Evolutionary conservation across 1,284 basidiomycete species (phyloP).

Genomic region (Heterobasidion parviporum): DNA sequence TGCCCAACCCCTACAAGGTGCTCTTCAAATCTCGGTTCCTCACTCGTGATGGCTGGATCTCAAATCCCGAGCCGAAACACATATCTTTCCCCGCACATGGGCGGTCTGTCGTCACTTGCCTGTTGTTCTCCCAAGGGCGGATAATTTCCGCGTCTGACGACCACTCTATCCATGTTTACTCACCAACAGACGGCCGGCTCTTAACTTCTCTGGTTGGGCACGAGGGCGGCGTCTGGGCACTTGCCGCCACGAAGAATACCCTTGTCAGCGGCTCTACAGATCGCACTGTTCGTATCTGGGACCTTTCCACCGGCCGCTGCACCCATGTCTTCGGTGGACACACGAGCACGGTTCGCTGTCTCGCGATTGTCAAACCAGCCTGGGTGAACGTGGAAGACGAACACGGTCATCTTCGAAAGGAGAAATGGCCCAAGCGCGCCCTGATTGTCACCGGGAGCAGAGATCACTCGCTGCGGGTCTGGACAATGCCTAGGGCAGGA

Average conservation of each 20-base stretch:
- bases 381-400: constrained; percentile 64
- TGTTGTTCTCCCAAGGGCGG: constrained; percentile 87
- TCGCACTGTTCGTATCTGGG: constrained; percentile 91
- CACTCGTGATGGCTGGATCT: constrained; percentile 70
- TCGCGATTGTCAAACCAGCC: constrained; percentile 87
- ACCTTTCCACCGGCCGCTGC: constrained; percentile 70
- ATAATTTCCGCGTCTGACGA: constrained; percentile 94
- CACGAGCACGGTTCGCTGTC: constrained; percentile 86
- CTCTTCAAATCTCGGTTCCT: constrained; percentile 81
- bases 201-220: constrained; percentile 77
- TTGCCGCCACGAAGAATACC: constrained; percentile 76
- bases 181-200: constrained; percentile 71
- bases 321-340: constrained; percentile 91
- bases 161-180: constrained; percentile 89
- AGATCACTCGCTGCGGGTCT: constrained; percentile 85
- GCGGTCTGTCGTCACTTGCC: constrained; percentile 85
- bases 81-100: constrained; percentile 83
- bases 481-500: constrained; percentile 76
- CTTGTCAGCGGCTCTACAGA: constrained; percentile 93
- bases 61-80: constrained; percentile 65
- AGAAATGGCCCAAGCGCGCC: constrained; percentile 80
- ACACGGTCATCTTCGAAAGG: constrained; percentile 46
- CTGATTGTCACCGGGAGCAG: constrained; percentile 91
- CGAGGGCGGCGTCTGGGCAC: constrained; percentile 93
- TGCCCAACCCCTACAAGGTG: constrained; percentile 78